Evolutionary conservation across 179 eudicot genomes (phyloP), one percentile per base, ranked within the genome.

Genomic region (Corrigiola litoralis): DNA sequence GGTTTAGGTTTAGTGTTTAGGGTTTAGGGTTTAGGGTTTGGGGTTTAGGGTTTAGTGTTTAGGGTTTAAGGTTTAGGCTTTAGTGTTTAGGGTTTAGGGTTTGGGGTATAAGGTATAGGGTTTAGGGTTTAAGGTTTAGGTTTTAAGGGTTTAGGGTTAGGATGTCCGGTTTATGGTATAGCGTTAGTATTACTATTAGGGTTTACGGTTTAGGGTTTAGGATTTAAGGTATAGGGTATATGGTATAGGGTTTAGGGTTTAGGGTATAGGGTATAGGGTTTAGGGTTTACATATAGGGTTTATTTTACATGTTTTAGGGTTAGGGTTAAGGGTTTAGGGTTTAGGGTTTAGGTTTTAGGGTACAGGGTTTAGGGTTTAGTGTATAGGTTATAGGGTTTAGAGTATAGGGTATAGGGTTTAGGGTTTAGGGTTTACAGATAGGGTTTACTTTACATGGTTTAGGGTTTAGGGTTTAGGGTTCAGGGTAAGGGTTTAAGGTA

Each of bases 361-460:
- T 66, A 58, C 53, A 50, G 72, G 72, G 73, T 61, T 67, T 56
- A 33, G 63, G 78, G 73, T 53, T 74, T 63, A 41, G 68, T 73
- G 68, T 53, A 68, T 33, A 29, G 68, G 78, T 58, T 46, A 68
- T 33, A 18, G 58, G 77, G 67, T 27, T 67, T 66, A 14, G 41
- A 73, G 59, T 42, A 42, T 11, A 28, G 66, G 66, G 17, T 63
- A 42, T 17, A 36, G 68, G 68, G 40, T 48, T 48, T 9, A 20
- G 58, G 68, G 37, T 32, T 49, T 1, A 20, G 68, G 68, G 52
- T 63, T 48, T 63, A 49, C 57, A 57, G 68, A 31, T 59, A 52
- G 58, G 75, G 70, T 56, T n/a, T n/a, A n/a, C n/a, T n/a, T n/a
- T n/a, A n/a, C n/a, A n/a, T n/a, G n/a, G 52, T 61, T 25, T 45